Conservation (phyloP, 371 early-diverging fungal genomes). For the Dinochytrium kinnereticum region DNA sequence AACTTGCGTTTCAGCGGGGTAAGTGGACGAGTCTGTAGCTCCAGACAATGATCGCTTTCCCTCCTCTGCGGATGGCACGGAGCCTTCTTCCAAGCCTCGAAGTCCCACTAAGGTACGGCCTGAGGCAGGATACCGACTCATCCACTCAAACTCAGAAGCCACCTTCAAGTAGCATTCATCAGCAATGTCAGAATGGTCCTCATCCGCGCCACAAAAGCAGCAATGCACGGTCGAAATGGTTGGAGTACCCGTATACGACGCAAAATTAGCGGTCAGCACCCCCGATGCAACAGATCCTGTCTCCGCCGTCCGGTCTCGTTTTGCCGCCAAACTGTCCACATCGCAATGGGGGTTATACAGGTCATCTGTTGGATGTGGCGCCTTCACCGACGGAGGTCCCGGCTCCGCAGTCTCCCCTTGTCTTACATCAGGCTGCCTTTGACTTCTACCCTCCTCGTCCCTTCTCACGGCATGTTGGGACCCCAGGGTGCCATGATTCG, state of each 20-base stretch:
- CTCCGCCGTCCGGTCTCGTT: neutral
- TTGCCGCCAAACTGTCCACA: neutral
- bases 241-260: too few relatives aligned
- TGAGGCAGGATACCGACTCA: neutral
- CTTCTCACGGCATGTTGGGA: neutral
- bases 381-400: too few relatives aligned
- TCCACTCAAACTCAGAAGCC: constrained; percentile 5
- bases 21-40: neutral
- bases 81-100: neutral
- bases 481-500: neutral
- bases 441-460: too few relatives aligned
- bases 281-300: neutral
- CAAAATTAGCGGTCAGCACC: neutral
- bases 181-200: neutral
- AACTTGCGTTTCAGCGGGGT: neutral
- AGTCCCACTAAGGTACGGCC: neutral
- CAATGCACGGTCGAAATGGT: neutral
- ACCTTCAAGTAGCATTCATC: constrained; percentile 1
- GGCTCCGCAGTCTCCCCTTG: neutral
- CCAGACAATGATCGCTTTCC: neutral
- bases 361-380: too few relatives aligned
- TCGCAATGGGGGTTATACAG: neutral
- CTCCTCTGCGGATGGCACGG: neutral
- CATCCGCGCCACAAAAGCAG: neutral
- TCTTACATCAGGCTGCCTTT: neutral